A percentile compares a stretch with the other conserved stretches of the same genome.
phyloP scores from a whole-genome alignment of 139 green algal species.

The Pedinophyceae sp. region DNA sequence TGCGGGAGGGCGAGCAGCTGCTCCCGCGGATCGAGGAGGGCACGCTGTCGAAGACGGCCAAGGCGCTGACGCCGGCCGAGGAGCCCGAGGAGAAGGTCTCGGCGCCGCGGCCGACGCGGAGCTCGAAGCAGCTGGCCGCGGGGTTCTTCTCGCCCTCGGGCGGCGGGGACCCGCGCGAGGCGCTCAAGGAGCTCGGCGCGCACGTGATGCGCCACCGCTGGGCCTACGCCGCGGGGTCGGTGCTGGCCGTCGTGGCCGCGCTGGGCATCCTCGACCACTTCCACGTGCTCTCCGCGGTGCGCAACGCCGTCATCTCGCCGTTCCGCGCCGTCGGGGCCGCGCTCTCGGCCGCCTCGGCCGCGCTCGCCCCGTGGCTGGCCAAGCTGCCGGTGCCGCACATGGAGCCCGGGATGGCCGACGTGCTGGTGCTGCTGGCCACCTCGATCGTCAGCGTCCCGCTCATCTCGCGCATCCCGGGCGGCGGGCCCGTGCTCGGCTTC shows the following conservation, averaged over 20 bases:
- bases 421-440: constrained; percentile 9
- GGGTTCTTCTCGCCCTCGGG: not conserved
- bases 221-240: not conserved
- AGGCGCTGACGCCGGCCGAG: constrained; percentile 23
- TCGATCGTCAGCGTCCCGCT: constrained; percentile 23
- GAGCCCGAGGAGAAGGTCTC: constrained; percentile 1
- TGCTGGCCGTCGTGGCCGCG: constrained; percentile 10
- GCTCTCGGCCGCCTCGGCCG: constrained; percentile 27
- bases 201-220: not conserved
- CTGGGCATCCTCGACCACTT: constrained; percentile 80
- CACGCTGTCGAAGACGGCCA: constrained; percentile 41
- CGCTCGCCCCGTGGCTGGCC: not conserved
- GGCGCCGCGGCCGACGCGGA: not conserved
- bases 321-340: constrained; percentile 68
- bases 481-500: constrained; percentile 87
- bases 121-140: not conserved
- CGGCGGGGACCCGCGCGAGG: not conserved
- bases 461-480: constrained; percentile 79
- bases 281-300: constrained; percentile 58
- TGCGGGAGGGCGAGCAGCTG: not conserved
- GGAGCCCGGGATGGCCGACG: not conserved
- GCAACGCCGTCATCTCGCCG: constrained; percentile 64
- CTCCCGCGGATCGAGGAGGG: constrained; percentile 10
- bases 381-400: not conserved
- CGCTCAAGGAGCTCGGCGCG: not conserved